phyloP scores from a whole-genome alignment of 371 early-diverging fungal genomes.

The Mortierella polycephala region DNA sequence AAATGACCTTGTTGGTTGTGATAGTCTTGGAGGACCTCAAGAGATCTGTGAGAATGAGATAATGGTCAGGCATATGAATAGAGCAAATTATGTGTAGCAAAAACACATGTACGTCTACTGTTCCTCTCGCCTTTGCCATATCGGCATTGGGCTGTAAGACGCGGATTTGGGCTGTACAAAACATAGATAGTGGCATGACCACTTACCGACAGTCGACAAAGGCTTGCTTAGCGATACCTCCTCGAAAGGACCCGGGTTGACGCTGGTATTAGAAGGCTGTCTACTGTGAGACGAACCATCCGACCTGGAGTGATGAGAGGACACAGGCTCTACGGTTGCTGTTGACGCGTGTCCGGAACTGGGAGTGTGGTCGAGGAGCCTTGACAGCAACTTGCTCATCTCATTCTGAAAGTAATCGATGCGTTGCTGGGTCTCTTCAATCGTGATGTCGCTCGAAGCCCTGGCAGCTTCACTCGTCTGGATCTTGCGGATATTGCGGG shows the following conservation, averaged over 20 bases:
- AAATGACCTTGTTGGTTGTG: slow-evolving; percentile 84
- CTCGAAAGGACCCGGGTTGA: slow-evolving; percentile 7
- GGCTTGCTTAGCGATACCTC: slow-evolving; percentile 18
- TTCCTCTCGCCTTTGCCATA: neutral
- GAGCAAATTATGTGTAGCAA: neutral
- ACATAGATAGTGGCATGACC: neutral
- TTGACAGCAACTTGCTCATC: slow-evolving; percentile 60
- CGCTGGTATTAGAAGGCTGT: slow-evolving; percentile 23
- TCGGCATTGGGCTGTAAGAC: too few species aligned
- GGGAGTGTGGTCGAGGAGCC: slow-evolving; percentile 12
- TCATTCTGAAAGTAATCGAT: slow-evolving; percentile 83
- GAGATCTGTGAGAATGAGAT: slow-evolving; percentile 57
- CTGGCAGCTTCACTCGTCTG: slow-evolving; percentile 51
- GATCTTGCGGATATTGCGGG: slow-evolving; percentile 44
- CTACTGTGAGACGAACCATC: slow-evolving; percentile 11
- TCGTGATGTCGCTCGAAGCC: slow-evolving; percentile 76
- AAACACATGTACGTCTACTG: slow-evolving; percentile 9
- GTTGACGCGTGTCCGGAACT: slow-evolving; percentile 4
- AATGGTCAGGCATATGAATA: neutral
- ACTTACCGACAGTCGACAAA: slow-evolving; percentile 48
- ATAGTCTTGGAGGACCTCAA: slow-evolving; percentile 77
- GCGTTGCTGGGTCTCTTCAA: slow-evolving; percentile 81
- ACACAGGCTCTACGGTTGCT: slow-evolving; percentile 4
- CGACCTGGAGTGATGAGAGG: neutral
- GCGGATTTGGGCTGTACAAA: neutral